Base-by-base conservation (phyloP, 768 basidiomycete genomes). In the Rhizopogon vesiculosus region DNA sequence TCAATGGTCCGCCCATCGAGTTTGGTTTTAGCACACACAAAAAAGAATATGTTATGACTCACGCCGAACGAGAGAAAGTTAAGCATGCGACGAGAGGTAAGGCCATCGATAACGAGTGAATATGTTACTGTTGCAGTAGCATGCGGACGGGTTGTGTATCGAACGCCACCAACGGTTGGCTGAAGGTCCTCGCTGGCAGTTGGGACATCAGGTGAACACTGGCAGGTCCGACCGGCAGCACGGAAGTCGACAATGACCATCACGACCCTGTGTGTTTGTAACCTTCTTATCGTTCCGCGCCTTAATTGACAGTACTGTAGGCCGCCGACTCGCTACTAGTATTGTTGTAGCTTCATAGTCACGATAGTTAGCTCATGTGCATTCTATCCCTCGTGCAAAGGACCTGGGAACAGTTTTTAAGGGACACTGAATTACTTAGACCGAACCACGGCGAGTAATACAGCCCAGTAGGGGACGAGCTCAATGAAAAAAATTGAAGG, bases 301-400 rank as follows among this genome's bases (percentile, higher is more conserved):
- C 25, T 12, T 15, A 39, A 22, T 29, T 52, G 15, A 55, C 40
- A 10, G 25, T 51, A 22, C 43, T 33, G 35, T 35, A 58, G 64
- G 22, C 22, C 22, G 22, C 43, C 73, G 72, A 7, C 39, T 69
- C 7, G 22, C 22, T 22, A 22, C 2, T 22, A 66, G 69, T 35
- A 76, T 72, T 9, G 57, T 74, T 40, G 66, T 74, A 31, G 72
- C 74, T 7, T 72, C 73, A 3, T 76, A 71, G 60, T n/a, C n/a
- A n/a, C n/a, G n/a, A n/a, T 68, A 22, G 22, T 2, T 76, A 41
- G 74, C 74, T 13, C 71, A 70, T 41, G 61, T 65, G 50, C 22
- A 22, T 22, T 22, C 22, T 22, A 6, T 71, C 69, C 3, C 53
- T 13, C 65, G 66, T 16, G 57, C 59, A 16, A 60, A 64, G 28